phyloP scores from a whole-genome alignment of 305 asterid genomes.

The Solanum hybrid region DNA sequence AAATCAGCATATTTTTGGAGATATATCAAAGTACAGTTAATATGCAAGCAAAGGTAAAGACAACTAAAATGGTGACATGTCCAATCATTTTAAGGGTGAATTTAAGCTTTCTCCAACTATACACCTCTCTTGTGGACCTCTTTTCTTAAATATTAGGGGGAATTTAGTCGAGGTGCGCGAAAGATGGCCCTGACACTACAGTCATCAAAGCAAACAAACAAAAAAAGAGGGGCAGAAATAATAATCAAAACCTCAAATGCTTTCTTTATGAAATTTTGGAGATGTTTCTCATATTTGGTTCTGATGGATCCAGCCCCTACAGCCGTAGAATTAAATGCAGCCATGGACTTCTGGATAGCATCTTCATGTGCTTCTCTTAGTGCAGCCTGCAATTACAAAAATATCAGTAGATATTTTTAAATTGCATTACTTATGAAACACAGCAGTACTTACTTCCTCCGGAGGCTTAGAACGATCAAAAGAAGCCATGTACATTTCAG shows the following conservation, averaged over 20 bases:
- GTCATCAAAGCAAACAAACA: background rate
- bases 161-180: background rate
- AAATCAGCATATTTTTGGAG: conserved; percentile 10
- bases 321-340: too few species aligned
- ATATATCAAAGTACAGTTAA: background rate
- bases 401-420: too few species aligned
- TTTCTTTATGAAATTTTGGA: conserved; percentile 48
- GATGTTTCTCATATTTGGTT: too few species aligned
- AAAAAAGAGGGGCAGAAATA: conserved; percentile 1
- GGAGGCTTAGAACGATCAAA: too few species aligned
- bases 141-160: background rate
- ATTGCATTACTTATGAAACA: too few species aligned
- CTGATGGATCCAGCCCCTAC: too few species aligned
- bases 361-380: too few species aligned
- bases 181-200: background rate
- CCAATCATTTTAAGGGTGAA: background rate
- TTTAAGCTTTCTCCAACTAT: background rate
- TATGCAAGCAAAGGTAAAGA: background rate
- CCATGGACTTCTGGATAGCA: too few species aligned
- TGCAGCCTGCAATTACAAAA: too few species aligned
- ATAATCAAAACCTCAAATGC: conserved; percentile 72
- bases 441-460: too few species aligned
- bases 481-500: too few species aligned
- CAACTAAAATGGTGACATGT: background rate
- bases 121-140: background rate